phyloP scores from a whole-genome alignment of 495 filamentous ascomycete genomes.

The Hypoxylon trugodes region DNA sequence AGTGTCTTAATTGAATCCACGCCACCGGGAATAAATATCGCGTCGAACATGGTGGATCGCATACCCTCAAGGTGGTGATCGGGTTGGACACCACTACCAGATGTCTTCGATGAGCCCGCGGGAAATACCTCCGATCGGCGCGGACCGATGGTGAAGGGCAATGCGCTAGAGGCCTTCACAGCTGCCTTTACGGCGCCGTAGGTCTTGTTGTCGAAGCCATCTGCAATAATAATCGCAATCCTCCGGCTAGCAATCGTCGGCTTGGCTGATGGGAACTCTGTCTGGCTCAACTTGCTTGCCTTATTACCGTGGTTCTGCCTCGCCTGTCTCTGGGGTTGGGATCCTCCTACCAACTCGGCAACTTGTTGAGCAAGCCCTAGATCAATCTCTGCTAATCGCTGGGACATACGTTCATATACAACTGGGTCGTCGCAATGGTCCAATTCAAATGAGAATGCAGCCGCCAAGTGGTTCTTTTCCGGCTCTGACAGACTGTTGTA shows the following conservation, averaged over 20 bases:
- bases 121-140: conserved; percentile 68
- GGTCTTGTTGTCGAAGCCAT: conserved; percentile 76
- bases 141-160: conserved; percentile 76
- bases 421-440: conserved; percentile 88
- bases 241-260: conserved; percentile 76
- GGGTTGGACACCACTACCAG: conserved; percentile 65
- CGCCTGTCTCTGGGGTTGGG: conserved; percentile 60
- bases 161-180: conserved; percentile 66
- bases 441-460: conserved; percentile 82
- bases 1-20: conserved; percentile 66
- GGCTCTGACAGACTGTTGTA: conserved; percentile 79
- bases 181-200: conserved; percentile 71
- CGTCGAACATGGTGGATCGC: conserved; percentile 88
- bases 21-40: conserved; percentile 81
- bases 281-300: conserved; percentile 71
- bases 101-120: conserved; percentile 54
- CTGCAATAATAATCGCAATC: conserved; percentile 81
- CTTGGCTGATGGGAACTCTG: conserved; percentile 67
- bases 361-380: conserved; percentile 74
- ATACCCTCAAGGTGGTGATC: conserved; percentile 85
- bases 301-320: conserved; percentile 72
- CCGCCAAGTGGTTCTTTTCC: conserved; percentile 75
- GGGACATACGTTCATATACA: conserved; percentile 77
- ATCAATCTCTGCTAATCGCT: conserved; percentile 77
- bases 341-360: conserved; percentile 72